Conservation (phyloP, 2,329 filamentous ascomycete species). For the Albophoma yamanashiensis region DNA sequence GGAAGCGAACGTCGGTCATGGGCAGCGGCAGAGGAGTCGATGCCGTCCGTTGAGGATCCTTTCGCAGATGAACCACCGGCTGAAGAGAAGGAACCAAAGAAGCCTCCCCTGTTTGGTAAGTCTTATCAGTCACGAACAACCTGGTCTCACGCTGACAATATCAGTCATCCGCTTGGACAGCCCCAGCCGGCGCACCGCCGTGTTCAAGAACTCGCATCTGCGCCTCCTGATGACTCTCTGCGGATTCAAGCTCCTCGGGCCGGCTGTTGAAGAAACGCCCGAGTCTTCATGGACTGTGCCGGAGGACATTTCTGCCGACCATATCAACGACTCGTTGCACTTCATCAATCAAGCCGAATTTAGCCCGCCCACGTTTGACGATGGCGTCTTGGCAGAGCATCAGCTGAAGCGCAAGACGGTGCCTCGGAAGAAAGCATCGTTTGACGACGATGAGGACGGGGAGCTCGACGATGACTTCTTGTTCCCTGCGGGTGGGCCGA, state of each 20-base stretch:
- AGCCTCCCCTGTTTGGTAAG: conserved; percentile 23
- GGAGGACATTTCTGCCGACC: conserved; percentile 47
- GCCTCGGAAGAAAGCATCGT: conserved; percentile 45
- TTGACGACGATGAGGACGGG: conserved; percentile 59
- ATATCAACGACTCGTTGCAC: conserved; percentile 58
- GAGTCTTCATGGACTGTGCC: conserved; percentile 75
- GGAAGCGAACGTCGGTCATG: conserved; percentile 66
- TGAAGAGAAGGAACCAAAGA: conserved; percentile 14
- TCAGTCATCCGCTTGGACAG: conserved; percentile 53
- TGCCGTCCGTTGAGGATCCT: conserved; percentile 26
- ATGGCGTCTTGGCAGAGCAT: conserved; percentile 63
- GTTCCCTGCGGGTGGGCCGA: conserved; percentile 61
- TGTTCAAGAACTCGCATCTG: conserved; percentile 84
- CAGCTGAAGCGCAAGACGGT: conserved; percentile 64
- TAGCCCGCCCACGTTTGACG: conserved; percentile 65
- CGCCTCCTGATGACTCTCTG: conserved; percentile 72
- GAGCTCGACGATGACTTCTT: conserved; percentile 43
- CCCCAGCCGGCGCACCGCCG: conserved; percentile 55
- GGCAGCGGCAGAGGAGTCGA: conserved; percentile 59
- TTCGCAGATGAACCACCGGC: conserved; percentile 19
- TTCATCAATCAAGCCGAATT: conserved; percentile 71
- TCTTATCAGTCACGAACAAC: not conserved
- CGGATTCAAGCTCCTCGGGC: conserved; percentile 51
- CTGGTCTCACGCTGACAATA: conserved; percentile 15
- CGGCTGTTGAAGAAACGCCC: conserved; percentile 53